These are phyloP conservation scores for Saturnispora quitensis DNA, from an alignment of 805 yeast genomes.

Conservation along the genomic window DNA sequence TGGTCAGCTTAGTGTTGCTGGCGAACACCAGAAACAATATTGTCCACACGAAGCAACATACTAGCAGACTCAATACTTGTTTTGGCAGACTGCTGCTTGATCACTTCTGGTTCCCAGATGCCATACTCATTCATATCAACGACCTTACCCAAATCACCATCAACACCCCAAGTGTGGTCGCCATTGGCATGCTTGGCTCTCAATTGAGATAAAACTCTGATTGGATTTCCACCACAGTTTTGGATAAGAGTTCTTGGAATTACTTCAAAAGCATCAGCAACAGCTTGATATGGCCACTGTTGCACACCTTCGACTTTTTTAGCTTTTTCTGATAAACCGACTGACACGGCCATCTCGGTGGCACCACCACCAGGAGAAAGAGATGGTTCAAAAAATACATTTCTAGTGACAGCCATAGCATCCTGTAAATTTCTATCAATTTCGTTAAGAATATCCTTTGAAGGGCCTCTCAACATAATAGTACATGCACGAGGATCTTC, in stretches of 20 bases:
- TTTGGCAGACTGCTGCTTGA: constrained; percentile 92
- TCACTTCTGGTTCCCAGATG: constrained; percentile 98
- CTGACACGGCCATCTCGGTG: constrained; percentile 96
- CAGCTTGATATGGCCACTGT: constrained; percentile 99
- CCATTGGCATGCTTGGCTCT: constrained; percentile 97
- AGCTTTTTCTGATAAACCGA: constrained; percentile 79
- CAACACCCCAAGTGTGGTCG: constrained; percentile 75
- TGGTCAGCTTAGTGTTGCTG: constrained; percentile 13
- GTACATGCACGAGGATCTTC: constrained; percentile 89
- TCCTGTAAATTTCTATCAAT: constrained; percentile 95
- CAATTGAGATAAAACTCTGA: constrained; percentile 77
- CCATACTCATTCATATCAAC: constrained; percentile 96
- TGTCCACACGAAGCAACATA: constrained; percentile 89
- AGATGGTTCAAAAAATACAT: constrained; percentile 89
- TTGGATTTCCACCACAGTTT: constrained; percentile 96
- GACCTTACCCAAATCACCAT: constrained; percentile 89
- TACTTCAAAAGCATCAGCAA: constrained; percentile 97
- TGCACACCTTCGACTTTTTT: constrained; percentile 88
- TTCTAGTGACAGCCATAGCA: constrained; percentile 96
- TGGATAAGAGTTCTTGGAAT: constrained; percentile 96
- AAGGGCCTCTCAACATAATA: constrained; percentile 86
- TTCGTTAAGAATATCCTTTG: constrained; percentile 93
- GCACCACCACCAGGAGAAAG: constrained; percentile 99
- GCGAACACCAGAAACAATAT: constrained; percentile 93
- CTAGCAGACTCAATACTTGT: constrained; percentile 98